These are phyloP conservation scores for Pythium brachiatum DNA, from an alignment of 352 stramenopile species.

Conservation along the genomic window DNA sequence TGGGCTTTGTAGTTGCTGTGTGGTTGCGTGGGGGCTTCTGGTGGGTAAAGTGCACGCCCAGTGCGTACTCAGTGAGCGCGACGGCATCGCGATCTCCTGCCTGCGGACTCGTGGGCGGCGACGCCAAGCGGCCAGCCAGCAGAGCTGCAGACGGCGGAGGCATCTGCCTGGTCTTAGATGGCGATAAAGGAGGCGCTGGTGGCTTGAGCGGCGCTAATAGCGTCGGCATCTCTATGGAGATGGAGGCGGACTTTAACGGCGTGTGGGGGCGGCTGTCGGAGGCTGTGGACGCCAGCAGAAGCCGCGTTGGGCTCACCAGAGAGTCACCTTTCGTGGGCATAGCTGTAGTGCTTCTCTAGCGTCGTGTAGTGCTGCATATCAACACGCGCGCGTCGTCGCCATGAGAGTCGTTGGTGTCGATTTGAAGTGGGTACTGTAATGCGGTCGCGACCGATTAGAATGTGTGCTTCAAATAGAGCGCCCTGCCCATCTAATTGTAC, in stretches of 20 bases:
- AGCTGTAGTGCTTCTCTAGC: background rate
- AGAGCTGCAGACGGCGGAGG: slow-evolving; percentile 12
- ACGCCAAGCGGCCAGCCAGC: slow-evolving; percentile 5
- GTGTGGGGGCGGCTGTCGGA: slow-evolving; percentile 7
- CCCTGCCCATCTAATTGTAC: background rate
- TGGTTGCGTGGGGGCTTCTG: background rate
- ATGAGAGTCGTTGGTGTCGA: background rate
- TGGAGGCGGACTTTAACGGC: background rate
- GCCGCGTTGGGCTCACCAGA: slow-evolving; percentile 15
- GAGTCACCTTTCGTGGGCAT: slow-evolving; percentile 7
- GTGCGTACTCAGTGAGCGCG: slow-evolving; percentile 13
- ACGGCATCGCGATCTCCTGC: background rate
- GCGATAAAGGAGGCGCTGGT: background rate
- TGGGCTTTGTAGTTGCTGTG: background rate
- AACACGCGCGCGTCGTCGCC: background rate
- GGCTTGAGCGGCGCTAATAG: slow-evolving; percentile 7
- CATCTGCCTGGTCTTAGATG: slow-evolving; percentile 6
- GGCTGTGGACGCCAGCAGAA: background rate
- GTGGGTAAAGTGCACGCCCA: slow-evolving; percentile 10
- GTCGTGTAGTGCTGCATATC: background rate
- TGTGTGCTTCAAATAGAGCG: background rate
- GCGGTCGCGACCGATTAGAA: too few relatives aligned
- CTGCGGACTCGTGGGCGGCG: slow-evolving; percentile 11
- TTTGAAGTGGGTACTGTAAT: background rate
- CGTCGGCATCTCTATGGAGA: background rate